These are phyloP conservation scores for Extremus antarcticus DNA, from an alignment of 495 filamentous ascomycete species.

Conservation along the genomic window DNA sequence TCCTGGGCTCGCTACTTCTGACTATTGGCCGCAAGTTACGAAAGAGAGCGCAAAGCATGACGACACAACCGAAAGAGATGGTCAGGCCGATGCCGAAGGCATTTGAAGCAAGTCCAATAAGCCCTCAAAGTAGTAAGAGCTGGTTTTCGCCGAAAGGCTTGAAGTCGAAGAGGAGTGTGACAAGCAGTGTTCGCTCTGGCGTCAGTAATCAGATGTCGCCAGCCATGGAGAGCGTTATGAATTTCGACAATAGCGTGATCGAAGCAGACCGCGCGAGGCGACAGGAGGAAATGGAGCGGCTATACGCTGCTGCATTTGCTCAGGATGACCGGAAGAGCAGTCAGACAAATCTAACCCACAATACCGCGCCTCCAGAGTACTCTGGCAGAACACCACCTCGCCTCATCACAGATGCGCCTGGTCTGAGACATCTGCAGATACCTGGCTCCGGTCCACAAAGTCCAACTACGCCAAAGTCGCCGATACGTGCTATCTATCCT, in stretches of 20 bases:
- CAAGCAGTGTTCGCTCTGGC: slow-evolving; percentile 28
- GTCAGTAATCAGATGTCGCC: slow-evolving; percentile 24
- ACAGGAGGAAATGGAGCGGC: slow-evolving; percentile 72
- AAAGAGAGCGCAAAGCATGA: slow-evolving; percentile 41
- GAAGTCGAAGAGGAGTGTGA: slow-evolving; percentile 27
- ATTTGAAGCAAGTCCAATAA: slow-evolving; percentile 22
- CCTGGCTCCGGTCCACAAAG: background rate
- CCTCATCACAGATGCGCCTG: slow-evolving; percentile 14
- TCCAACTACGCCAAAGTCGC: slow-evolving; percentile 16
- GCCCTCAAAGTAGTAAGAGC: slow-evolving; percentile 29
- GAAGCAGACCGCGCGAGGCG: slow-evolving; percentile 58
- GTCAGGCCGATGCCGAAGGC: slow-evolving; percentile 35
- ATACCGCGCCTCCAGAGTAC: slow-evolving; percentile 6
- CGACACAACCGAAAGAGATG: slow-evolving; percentile 52
- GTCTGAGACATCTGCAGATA: slow-evolving; percentile 11
- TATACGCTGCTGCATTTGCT: slow-evolving; percentile 87
- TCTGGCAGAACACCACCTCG: slow-evolving; percentile 7
- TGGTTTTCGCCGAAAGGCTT: slow-evolving; percentile 30
- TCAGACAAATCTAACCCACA: background rate
- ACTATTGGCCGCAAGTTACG: slow-evolving; percentile 51
- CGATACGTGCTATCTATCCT: slow-evolving; percentile 32
- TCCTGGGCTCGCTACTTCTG: slow-evolving; percentile 43
- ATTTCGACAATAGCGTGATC: slow-evolving; percentile 66
- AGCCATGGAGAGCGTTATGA: slow-evolving; percentile 37
- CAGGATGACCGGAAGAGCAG: slow-evolving; percentile 57